Evolutionary conservation across 2,329 filamentous ascomycete species (phyloP).

Genomic region (Talaromyces sp.): DNA sequence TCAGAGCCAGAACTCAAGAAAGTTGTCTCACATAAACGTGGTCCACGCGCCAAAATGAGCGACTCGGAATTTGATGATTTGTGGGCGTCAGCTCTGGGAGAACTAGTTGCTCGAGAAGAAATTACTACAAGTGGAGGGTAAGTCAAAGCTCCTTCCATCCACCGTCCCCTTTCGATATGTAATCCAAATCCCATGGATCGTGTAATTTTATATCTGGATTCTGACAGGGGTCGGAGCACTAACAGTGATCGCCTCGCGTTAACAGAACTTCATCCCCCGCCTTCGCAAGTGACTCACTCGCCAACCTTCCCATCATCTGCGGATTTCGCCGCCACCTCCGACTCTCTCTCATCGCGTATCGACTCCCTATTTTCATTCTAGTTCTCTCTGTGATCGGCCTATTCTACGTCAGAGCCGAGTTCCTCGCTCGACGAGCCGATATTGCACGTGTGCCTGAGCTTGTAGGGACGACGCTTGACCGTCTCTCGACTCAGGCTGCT

Average conservation of each 20-base stretch:
- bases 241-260: slow-evolving; percentile 74
- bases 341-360: slow-evolving; percentile 50
- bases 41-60: slow-evolving; percentile 69
- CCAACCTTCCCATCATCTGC: slow-evolving; percentile 75
- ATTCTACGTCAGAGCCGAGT: slow-evolving; percentile 63
- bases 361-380: slow-evolving; percentile 50
- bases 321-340: slow-evolving; percentile 46
- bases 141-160: slow-evolving; percentile 36
- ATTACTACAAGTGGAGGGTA: slow-evolving; percentile 58
- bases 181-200: slow-evolving; percentile 18
- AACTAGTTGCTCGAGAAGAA: slow-evolving; percentile 57
- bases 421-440: slow-evolving; percentile 62
- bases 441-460: slow-evolving; percentile 74
- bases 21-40: slow-evolving; percentile 67
- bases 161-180: slow-evolving; percentile 20
- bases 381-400: slow-evolving; percentile 45
- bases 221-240: slow-evolving; percentile 63
- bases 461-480: slow-evolving; percentile 78
- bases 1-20: slow-evolving; percentile 70
- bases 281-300: slow-evolving; percentile 84
- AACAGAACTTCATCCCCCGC: slow-evolving; percentile 69
- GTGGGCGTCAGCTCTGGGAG: slow-evolving; percentile 50
- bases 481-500: slow-evolving; percentile 78
- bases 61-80: slow-evolving; percentile 90
- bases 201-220: slow-evolving; percentile 28